phyloP scores from a whole-genome alignment of 768 basidiomycete species.

The Pleurotus citrinopileatus region DNA sequence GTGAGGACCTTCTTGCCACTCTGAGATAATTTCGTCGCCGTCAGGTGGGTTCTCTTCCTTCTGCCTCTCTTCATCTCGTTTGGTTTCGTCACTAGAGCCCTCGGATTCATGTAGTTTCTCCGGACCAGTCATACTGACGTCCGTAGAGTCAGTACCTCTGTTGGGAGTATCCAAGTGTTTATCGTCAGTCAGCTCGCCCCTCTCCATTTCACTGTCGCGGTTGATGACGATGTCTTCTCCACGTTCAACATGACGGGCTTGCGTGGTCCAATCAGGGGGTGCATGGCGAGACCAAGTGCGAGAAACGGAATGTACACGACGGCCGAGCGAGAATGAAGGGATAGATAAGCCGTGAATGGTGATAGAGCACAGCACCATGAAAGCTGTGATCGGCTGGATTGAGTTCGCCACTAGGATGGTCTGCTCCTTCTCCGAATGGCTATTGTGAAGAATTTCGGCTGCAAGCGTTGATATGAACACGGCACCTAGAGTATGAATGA shows the following conservation, averaged over 20 bases:
- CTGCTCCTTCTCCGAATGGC: slow-evolving; percentile 32
- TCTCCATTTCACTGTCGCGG: slow-evolving; percentile 63
- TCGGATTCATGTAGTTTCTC: slow-evolving; percentile 13
- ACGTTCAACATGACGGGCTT: slow-evolving; percentile 66
- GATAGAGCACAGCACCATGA: slow-evolving; percentile 92
- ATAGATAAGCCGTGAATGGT: slow-evolving; percentile 89
- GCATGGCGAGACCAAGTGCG: slow-evolving; percentile 88
- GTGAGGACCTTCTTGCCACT: slow-evolving; percentile 75
- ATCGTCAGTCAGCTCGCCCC: slow-evolving; percentile 26
- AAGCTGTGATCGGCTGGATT: slow-evolving; percentile 92
- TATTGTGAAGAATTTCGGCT: slow-evolving; percentile 52
- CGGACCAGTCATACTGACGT: slow-evolving; percentile 1
- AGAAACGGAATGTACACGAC: slow-evolving; percentile 86
- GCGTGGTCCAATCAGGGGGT: slow-evolving; percentile 81
- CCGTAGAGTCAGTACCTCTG: slow-evolving; percentile 14
- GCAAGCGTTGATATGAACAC: slow-evolving; percentile 92
- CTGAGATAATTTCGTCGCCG: slow-evolving; percentile 37
- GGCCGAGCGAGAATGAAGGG: slow-evolving; percentile 89
- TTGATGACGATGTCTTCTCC: slow-evolving; percentile 80
- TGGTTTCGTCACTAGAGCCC: slow-evolving; percentile 9
- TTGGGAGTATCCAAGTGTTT: slow-evolving; percentile 12
- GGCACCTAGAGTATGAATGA: slow-evolving; percentile 50
- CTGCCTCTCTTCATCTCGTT: slow-evolving; percentile 13
- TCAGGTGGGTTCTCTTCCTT: slow-evolving; percentile 43
- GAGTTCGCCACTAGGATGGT: slow-evolving; percentile 63